Evolutionary conservation across 331 rosid species (phyloP).

Genomic region (Malus hybrid): DNA sequence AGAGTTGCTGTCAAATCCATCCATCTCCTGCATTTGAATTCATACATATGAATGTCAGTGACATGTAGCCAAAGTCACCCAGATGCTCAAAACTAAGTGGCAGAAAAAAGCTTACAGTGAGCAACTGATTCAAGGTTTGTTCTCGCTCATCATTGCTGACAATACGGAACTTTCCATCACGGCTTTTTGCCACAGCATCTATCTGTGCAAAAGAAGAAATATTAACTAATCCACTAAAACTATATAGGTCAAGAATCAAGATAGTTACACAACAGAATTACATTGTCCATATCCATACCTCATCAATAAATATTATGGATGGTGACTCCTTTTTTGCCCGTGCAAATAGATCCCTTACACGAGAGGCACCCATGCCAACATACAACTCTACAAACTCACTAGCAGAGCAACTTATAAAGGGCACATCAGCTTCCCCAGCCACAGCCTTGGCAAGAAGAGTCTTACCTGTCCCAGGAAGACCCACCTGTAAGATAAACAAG

Average conservation of each 20-base stretch:
- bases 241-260: slow-evolving; percentile 11
- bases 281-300: slow-evolving; percentile 39
- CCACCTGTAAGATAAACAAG: slow-evolving; percentile 63
- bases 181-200: slow-evolving; percentile 99
- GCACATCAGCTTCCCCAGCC: slow-evolving; percentile 99
- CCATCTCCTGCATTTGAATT: slow-evolving; percentile 81
- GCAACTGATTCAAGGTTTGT: slow-evolving; percentile 97
- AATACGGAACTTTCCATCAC: slow-evolving; percentile 93
- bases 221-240: slow-evolving; percentile 4
- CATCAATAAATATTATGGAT: slow-evolving; percentile 89
- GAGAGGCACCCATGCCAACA: slow-evolving; percentile 99
- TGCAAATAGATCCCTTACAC: slow-evolving; percentile 99
- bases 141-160: slow-evolving; percentile 98
- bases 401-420: slow-evolving; percentile 95
- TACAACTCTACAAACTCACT: slow-evolving; percentile 98
- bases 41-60: slow-evolving; percentile 8
- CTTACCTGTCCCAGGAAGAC: slow-evolving; percentile 99
- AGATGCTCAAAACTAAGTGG: slow-evolving; percentile 15
- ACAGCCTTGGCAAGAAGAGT: slow-evolving; percentile 99
- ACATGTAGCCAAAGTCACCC: slow-evolving; percentile 3
- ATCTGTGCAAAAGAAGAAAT: slow-evolving; percentile 49
- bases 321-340: slow-evolving; percentile 98
- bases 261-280: slow-evolving; percentile 1
- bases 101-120: slow-evolving; percentile 58
- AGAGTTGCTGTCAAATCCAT: slow-evolving; percentile 98